These are phyloP conservation scores for Nakazawaea anatomiae DNA, from an alignment of 805 yeast species.

Conservation along the genomic window DNA sequence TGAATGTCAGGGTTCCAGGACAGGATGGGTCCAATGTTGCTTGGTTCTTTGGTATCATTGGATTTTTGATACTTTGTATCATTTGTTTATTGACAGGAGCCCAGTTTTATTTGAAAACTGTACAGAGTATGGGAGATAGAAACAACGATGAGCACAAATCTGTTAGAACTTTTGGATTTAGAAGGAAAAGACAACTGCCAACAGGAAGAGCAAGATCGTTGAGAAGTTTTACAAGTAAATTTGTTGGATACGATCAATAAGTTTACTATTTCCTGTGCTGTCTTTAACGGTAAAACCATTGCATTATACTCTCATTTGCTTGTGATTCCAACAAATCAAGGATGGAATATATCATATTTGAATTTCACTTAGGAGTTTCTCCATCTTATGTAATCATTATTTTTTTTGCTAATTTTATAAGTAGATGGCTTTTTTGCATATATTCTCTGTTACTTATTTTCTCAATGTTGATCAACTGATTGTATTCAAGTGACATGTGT, in stretches of 20 bases:
- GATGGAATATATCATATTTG: no score
- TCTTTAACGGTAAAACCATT: no score
- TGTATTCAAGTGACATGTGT: no score
- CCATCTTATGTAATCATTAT: no score
- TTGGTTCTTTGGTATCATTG: constrained; percentile 71
- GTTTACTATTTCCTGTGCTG: no score
- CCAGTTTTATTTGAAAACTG: constrained; percentile 3
- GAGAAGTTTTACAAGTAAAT: constrained; percentile 9
- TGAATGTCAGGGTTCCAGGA: constrained; percentile 92
- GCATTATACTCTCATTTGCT: no score
- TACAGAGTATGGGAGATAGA: constrained; percentile 4
- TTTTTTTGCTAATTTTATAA: background rate
- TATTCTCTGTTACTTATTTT: no score
- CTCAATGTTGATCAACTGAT: no score
- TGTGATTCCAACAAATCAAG: no score
- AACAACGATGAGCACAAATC: constrained; percentile 2
- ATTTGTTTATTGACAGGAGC: constrained; percentile 33
- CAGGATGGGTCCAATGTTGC: constrained; percentile 33
- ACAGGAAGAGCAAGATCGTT: constrained; percentile 2
- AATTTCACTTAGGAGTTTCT: no score
- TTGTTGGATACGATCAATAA: constrained; percentile 7
- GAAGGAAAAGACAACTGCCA: constrained; percentile 4
- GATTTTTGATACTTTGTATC: constrained; percentile 39
- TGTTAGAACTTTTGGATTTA: constrained; percentile 5
- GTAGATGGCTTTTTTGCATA: no score